Conservation (phyloP, 2,329 filamentous ascomycete species). For the Diaporthe vaccinii region DNA sequence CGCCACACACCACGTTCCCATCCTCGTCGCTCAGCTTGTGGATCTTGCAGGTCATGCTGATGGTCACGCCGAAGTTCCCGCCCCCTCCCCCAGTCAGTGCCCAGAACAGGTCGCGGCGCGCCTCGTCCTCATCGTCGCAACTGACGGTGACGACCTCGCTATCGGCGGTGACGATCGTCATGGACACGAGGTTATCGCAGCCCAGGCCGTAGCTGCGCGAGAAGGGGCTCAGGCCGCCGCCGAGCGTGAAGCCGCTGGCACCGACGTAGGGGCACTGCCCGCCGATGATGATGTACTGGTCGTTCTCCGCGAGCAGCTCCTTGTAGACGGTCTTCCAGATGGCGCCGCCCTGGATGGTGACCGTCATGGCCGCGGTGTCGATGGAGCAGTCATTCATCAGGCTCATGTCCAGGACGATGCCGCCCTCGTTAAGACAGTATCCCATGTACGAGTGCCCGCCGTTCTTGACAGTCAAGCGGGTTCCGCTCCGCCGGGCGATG, state of each 20-base stretch:
- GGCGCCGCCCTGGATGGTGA: background rate
- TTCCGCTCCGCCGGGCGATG: background rate
- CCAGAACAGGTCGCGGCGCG: background rate
- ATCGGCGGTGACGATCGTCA: background rate
- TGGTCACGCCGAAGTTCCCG: background rate
- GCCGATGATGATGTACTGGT: background rate
- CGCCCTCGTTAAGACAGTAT: background rate
- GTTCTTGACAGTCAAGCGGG: background rate
- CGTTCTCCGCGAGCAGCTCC: background rate
- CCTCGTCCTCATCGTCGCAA: background rate
- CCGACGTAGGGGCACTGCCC: background rate
- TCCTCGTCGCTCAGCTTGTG: background rate
- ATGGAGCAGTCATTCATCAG: slow-evolving; percentile 6
- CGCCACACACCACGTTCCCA: background rate
- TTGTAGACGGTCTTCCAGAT: background rate
- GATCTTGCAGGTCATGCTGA: slow-evolving; percentile 3
- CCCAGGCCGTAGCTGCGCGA: slow-evolving; percentile 2
- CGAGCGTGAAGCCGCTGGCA: background rate
- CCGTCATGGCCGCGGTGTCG: background rate
- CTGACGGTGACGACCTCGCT: background rate
- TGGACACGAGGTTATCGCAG: background rate
- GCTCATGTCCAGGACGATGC: slow-evolving; percentile 2
- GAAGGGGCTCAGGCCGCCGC: background rate
- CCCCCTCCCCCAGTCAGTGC: background rate
- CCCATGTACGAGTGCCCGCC: background rate